Conservation (phyloP, 352 stramenopile genomes). For the Phytophthora quininea region DNA sequence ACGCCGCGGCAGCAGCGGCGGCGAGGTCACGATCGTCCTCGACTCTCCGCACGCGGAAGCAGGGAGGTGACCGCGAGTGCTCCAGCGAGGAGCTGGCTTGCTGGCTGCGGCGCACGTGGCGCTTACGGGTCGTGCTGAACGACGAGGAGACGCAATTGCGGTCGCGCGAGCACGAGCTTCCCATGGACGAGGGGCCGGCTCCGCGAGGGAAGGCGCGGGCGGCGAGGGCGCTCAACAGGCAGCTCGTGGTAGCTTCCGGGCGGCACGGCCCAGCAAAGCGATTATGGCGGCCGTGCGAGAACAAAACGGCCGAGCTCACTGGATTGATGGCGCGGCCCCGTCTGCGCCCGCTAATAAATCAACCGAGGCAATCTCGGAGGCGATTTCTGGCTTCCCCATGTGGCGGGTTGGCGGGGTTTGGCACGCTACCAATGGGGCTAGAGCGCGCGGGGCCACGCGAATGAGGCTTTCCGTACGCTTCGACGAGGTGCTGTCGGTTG, state of each 20-base stretch:
- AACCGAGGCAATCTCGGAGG: neutral
- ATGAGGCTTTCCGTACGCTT: neutral
- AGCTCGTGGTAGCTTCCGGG: conserved; percentile 23
- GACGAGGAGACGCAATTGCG: conserved; percentile 28
- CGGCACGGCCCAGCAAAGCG: conserved; percentile 10
- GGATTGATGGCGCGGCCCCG: conserved; percentile 11
- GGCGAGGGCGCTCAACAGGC: conserved; percentile 17
- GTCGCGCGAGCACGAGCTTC: conserved; percentile 46
- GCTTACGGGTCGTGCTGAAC: conserved; percentile 13
- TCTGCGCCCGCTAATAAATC: neutral
- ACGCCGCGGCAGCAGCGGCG: conserved; percentile 12
- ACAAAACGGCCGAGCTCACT: conserved; percentile 19
- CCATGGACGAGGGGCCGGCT: conserved; percentile 38
- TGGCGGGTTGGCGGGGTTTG: neutral
- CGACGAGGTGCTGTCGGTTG: neutral
- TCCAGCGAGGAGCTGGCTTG: conserved; percentile 27
- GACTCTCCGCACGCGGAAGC: conserved; percentile 12
- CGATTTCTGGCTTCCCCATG: conserved; percentile 7
- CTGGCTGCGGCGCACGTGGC: conserved; percentile 20
- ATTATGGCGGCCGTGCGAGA: conserved; percentile 9
- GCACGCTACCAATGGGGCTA: conserved; percentile 2
- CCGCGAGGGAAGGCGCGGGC: conserved; percentile 22
- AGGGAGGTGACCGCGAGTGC: conserved; percentile 14
- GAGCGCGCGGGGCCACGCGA: neutral
- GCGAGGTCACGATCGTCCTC: conserved; percentile 13